These are phyloP conservation scores for Ustilago lituana DNA, from an alignment of 1,284 basidiomycete species.

Conservation along the genomic window DNA sequence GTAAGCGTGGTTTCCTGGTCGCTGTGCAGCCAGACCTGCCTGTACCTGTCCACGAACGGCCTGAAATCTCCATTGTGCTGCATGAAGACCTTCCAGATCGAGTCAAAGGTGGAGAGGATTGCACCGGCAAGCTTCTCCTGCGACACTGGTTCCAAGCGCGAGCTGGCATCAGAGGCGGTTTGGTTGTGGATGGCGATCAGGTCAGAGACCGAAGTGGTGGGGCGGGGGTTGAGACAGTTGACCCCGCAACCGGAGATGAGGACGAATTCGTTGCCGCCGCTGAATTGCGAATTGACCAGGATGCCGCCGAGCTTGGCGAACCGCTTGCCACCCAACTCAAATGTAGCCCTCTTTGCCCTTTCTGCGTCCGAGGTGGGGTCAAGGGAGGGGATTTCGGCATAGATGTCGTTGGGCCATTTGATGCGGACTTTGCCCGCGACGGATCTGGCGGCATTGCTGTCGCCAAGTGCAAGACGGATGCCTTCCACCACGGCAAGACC, in stretches of 20 bases:
- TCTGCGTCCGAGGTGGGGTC: slow-evolving; percentile 68
- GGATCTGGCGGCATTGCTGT: slow-evolving; percentile 70
- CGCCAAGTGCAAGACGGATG: slow-evolving; percentile 71
- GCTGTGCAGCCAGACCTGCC: slow-evolving; percentile 88
- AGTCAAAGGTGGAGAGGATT: slow-evolving; percentile 80
- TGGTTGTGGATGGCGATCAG: slow-evolving; percentile 71
- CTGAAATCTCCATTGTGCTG: slow-evolving; percentile 67
- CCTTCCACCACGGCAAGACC: slow-evolving; percentile 90
- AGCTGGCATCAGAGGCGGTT: slow-evolving; percentile 73
- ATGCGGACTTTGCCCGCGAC: slow-evolving; percentile 74
- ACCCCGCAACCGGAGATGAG: slow-evolving; percentile 86
- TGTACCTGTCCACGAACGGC: slow-evolving; percentile 71
- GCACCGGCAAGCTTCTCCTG: slow-evolving; percentile 82
- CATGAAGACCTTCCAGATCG: slow-evolving; percentile 81
- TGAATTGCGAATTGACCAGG: slow-evolving; percentile 86
- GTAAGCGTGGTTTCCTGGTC: slow-evolving; percentile 42
- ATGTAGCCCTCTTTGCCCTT: slow-evolving; percentile 68
- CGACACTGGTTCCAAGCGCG: slow-evolving; percentile 69
- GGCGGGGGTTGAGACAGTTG: slow-evolving; percentile 84
- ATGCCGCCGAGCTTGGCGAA: slow-evolving; percentile 73
- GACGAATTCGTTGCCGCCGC: slow-evolving; percentile 75
- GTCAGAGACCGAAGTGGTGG: slow-evolving; percentile 83
- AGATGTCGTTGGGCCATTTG: slow-evolving; percentile 99
- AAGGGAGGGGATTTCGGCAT: slow-evolving; percentile 73
- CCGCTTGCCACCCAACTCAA: slow-evolving; percentile 46